Base-by-base conservation (phyloP, 768 basidiomycete genomes). In the Brasilioporus rufonigricans region DNA sequence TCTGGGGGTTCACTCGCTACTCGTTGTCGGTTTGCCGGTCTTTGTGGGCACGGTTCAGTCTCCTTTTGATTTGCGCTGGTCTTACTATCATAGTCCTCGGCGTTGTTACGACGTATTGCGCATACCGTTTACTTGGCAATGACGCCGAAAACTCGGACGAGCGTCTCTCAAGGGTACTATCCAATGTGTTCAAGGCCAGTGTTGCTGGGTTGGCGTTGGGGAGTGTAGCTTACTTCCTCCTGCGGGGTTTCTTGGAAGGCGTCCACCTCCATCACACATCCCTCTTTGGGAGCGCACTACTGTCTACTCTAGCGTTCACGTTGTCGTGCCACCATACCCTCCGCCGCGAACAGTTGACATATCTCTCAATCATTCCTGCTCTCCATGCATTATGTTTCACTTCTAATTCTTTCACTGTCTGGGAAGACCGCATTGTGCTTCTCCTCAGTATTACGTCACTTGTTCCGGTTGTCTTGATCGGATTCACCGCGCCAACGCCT, bases 361-460 rank as follows among this genome's bases (percentile, higher is more conserved):
- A 73, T 19, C 55, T 71, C 2, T 76, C 79, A 1, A 58, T 89
- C 36, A 72, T 84, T 32, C 78, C 88, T 51, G 52, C 83, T 52
- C 74, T 93, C 3, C 94, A 98, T 63, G 71, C 86, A 1, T 50
- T 88, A 4, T 76, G 87, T 8, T 96, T 96, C 71, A 81, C 87
- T 16, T 96, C 94, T 24, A 98, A 98, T 75, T 97, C 94, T 0
- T 96, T 92, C 76, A 92, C 91, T n/a, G 82, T 98, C 69, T 98
- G 94, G 93, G 97, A 99, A 79, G 95, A 98, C 68, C 81, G 81
- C 31, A 76, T 91, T 52, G 77, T 89, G 12, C 81, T 85, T 9
- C 95, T 86, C 78, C 79, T 98, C 50, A 74, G 86, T 56, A 66
- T 86, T 41, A 81, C 81, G 35, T 88, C 83, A 31, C 73, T 93